Percentiles rank a stretch among this genome's conserved stretches.
Evolutionary conservation across 1,139 yeast species (phyloP).

Genomic region (Petasospora rhodanensis): DNA sequence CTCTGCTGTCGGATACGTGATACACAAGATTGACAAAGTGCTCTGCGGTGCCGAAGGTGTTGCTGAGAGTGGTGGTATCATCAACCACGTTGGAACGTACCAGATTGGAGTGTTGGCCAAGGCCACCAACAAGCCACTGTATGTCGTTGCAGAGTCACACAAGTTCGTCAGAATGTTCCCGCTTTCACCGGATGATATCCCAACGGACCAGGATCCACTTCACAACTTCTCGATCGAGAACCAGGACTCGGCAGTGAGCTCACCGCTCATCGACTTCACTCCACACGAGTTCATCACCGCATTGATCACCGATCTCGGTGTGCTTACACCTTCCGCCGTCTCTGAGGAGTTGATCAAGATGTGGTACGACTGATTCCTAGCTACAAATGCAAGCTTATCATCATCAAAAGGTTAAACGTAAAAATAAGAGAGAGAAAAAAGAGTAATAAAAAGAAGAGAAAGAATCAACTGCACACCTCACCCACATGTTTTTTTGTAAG

Average conservation of each 20-base stretch:
- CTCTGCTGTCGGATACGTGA: conserved; percentile 88
- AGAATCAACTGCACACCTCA: background rate
- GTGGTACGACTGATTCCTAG: conserved; percentile 91
- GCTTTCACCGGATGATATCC: conserved; percentile 87
- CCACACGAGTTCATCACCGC: conserved; percentile 96
- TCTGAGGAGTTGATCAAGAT: conserved; percentile 95
- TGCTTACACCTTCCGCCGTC: conserved; percentile 94
- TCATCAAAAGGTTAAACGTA: background rate
- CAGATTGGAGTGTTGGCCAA: conserved; percentile 93
- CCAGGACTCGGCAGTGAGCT: conserved; percentile 33
- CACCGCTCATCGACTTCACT: conserved; percentile 77
- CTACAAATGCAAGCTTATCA: too few species aligned
- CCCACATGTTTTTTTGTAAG: too few species aligned
- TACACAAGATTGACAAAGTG: conserved; percentile 88
- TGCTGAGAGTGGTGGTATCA: conserved; percentile 97
- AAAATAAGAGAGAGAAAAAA: background rate
- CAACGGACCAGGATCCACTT: conserved; percentile 46
- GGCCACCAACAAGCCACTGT: conserved; percentile 86
- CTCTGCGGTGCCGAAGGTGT: conserved; percentile 99
- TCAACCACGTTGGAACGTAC: conserved; percentile 92
- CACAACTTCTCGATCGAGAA: conserved; percentile 39
- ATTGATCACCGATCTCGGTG: conserved; percentile 92
- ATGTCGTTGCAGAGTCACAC: conserved; percentile 92
- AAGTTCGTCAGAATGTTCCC: conserved; percentile 97
- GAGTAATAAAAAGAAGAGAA: background rate